Conservation (phyloP, 352 stramenopile genomes). For the Phytophthora quininea region DNA sequence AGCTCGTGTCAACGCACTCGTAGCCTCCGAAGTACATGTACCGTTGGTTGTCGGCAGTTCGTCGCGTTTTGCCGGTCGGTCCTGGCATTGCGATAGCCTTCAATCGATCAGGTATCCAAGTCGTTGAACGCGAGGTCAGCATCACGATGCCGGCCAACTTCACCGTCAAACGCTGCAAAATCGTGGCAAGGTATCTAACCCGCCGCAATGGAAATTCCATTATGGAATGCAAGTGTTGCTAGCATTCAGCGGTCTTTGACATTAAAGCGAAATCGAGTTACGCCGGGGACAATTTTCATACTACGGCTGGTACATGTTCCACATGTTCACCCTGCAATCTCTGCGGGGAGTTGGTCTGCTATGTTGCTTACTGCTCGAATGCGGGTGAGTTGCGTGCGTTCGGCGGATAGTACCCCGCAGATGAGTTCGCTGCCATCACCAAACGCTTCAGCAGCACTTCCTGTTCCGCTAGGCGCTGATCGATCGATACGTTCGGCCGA, state of each 20-base stretch:
- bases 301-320: conserved; percentile 29
- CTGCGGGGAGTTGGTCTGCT: conserved; percentile 6
- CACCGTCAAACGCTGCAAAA: not conserved
- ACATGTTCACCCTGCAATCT: conserved; percentile 23
- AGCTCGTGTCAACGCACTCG: too few species aligned
- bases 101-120: too few species aligned
- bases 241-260: not conserved
- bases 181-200: too few species aligned
- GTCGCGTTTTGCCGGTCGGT: too few species aligned
- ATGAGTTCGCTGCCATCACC: conserved; percentile 43
- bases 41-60: too few species aligned
- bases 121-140: too few species aligned
- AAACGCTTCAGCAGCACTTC: conserved; percentile 38
- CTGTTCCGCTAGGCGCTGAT: conserved; percentile 45
- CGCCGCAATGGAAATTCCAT: not conserved
- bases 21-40: too few species aligned
- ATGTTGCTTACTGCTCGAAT: conserved; percentile 21
- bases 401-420: conserved; percentile 33
- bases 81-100: too few species aligned
- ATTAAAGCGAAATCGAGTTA: conserved; percentile 24
- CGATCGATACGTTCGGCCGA: conserved; percentile 32
- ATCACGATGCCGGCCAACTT: too few species aligned
- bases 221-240: not conserved
- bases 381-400: conserved; percentile 14
- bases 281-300: conserved; percentile 19